Evolutionary conservation across 768 basidiomycete species (phyloP).

Genomic region (Hydnum rufescens): DNA sequence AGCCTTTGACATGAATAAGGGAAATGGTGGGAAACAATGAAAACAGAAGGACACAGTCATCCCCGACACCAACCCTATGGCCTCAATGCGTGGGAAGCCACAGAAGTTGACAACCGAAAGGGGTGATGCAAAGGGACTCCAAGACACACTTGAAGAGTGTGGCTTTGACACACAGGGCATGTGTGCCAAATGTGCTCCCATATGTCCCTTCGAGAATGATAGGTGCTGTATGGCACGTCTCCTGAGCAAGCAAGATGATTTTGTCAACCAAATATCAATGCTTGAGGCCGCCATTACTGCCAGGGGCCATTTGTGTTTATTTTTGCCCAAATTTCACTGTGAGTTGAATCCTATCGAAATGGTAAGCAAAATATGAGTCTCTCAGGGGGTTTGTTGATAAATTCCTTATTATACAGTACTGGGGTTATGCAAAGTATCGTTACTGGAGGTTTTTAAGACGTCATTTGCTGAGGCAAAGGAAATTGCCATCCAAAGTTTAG

Average conservation of each 20-base stretch:
- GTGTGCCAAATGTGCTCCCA: slow-evolving; percentile 12
- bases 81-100: not conserved
- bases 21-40: slow-evolving; percentile 22
- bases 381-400: slow-evolving; percentile 1
- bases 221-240: slow-evolving; percentile 13
- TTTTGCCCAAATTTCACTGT: slow-evolving; percentile 1
- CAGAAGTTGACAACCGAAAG: slow-evolving; percentile 6
- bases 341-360: slow-evolving; percentile 1
- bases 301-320: slow-evolving; percentile 1
- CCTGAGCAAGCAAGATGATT: slow-evolving; percentile 4
- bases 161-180: not conserved
- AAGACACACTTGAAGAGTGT: slow-evolving; percentile 14
- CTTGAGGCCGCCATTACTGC: slow-evolving; percentile 7
- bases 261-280: slow-evolving; percentile 11
- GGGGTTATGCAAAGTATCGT: not conserved
- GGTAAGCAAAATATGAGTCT: not conserved
- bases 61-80: slow-evolving; percentile 21
- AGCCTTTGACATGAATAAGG: slow-evolving; percentile 26
- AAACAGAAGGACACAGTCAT: slow-evolving; percentile 18
- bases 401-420: slow-evolving; percentile 11
- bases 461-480: slow-evolving; percentile 13
- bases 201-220: slow-evolving; percentile 20
- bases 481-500: slow-evolving; percentile 13
- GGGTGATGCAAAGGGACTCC: slow-evolving; percentile 14
- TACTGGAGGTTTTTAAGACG: slow-evolving; percentile 16